These are phyloP conservation scores for Neospora caninum DNA, from an alignment of 169 alveolate species.

Conservation along the genomic window DNA sequence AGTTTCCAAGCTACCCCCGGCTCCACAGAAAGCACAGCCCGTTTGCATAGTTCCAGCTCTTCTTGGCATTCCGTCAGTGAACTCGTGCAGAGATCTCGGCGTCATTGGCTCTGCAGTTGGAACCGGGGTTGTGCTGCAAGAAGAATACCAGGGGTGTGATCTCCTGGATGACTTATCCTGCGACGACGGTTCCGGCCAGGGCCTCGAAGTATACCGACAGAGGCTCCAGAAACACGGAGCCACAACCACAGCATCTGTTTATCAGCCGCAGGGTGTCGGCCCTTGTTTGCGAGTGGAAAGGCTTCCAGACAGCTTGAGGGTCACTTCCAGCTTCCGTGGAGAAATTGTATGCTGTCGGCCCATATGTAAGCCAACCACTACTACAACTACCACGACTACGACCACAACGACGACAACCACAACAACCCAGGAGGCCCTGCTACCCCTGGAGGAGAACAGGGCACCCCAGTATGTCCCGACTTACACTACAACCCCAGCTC, in stretches of 20 bases:
- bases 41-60: conserved; percentile 26
- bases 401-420: conserved; percentile 37
- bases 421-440: conserved; percentile 17
- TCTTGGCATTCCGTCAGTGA: conserved; percentile 27
- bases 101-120: neutral
- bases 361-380: conserved; percentile 25
- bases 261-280: conserved; percentile 10
- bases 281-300: conserved; percentile 41
- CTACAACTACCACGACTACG: conserved; percentile 32
- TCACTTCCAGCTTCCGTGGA: conserved; percentile 24
- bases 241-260: neutral
- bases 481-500: conserved; percentile 36
- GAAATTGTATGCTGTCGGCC: conserved; percentile 41
- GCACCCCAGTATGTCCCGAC: conserved; percentile 22
- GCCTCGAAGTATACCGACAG: conserved; percentile 18
- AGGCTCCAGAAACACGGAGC: conserved; percentile 31
- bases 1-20: conserved; percentile 23
- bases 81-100: conserved; percentile 26
- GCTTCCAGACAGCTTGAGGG: conserved; percentile 27
- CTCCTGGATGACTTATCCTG: conserved; percentile 40
- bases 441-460: conserved; percentile 15
- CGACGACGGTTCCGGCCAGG: conserved; percentile 32
- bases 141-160: conserved; percentile 35
- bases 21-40: conserved; percentile 31
- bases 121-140: neutral